A percentile compares a stretch with the other conserved stretches of the same genome.
Evolutionary conservation across 805 yeast genomes (phyloP).

Genomic region (Pichia membranifaciens): DNA sequence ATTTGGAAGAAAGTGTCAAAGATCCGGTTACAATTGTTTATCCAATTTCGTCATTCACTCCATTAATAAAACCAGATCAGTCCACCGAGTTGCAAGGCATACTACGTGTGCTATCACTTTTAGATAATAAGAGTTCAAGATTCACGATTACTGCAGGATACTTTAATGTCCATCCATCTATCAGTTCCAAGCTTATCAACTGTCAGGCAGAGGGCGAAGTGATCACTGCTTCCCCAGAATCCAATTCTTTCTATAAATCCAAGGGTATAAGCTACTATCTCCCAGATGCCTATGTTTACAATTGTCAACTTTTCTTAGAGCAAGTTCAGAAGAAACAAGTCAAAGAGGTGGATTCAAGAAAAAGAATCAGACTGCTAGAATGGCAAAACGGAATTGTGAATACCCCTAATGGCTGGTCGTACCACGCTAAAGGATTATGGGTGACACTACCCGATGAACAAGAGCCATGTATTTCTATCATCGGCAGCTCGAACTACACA

Average conservation of each 20-base stretch:
- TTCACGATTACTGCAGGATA: constrained; percentile 97
- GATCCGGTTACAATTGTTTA: constrained; percentile 60
- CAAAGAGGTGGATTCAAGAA: constrained; percentile 10
- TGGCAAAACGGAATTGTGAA: constrained; percentile 88
- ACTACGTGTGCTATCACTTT: constrained; percentile 50
- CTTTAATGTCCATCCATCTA: constrained; percentile 81
- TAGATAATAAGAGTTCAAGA: constrained; percentile 47
- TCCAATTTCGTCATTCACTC: constrained; percentile 89
- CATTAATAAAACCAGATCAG: constrained; percentile 56
- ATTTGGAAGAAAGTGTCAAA: neutral
- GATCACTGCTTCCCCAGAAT: constrained; percentile 88
- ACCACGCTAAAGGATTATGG: constrained; percentile 98
- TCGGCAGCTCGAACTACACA: constrained; percentile 94
- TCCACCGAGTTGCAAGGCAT: constrained; percentile 83
- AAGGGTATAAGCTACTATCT: constrained; percentile 73
- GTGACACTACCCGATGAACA: constrained; percentile 50
- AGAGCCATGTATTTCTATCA: constrained; percentile 66
- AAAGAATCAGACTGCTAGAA: constrained; percentile 56
- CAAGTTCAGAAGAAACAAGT: constrained; percentile 33
- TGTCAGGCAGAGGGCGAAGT: constrained; percentile 61
- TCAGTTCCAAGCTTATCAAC: constrained; percentile 50
- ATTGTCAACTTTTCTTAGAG: constrained; percentile 63
- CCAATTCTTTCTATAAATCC: constrained; percentile 88
- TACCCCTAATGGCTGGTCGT: constrained; percentile 86
- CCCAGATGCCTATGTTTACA: constrained; percentile 80